A percentile compares a stretch with the other conserved stretches of the same genome.
phyloP scores from a whole-genome alignment of 2,329 filamentous ascomycete genomes.

The Penicillium sp. region DNA sequence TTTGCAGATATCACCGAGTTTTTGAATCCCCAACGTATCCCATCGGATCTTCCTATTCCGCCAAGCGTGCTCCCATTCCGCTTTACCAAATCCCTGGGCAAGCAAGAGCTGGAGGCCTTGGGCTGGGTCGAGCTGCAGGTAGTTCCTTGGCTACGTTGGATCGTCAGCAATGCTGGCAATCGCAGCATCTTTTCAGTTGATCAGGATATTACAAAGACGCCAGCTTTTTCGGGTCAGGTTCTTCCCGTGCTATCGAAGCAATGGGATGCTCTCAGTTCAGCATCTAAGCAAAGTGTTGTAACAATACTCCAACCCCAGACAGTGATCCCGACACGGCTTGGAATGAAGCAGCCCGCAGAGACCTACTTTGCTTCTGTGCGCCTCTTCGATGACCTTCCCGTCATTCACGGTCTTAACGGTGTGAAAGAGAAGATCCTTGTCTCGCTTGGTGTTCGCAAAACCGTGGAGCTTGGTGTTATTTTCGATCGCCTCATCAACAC shows the following conservation, averaged over 20 bases:
- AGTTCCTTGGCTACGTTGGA: slow-evolving; percentile 79
- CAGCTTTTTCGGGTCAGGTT: slow-evolving; percentile 75
- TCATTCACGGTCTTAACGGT: slow-evolving; percentile 71
- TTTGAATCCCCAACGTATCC: slow-evolving; percentile 75
- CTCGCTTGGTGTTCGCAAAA: slow-evolving; percentile 88
- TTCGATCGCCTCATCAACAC: slow-evolving; percentile 79
- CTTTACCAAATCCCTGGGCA: slow-evolving; percentile 72
- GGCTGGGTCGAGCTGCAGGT: slow-evolving; percentile 86
- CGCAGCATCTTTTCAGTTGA: slow-evolving; percentile 59
- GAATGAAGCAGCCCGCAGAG: slow-evolving; percentile 82
- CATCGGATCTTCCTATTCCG: slow-evolving; percentile 77
- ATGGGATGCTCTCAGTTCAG: slow-evolving; percentile 76
- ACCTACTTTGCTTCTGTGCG: slow-evolving; percentile 94
- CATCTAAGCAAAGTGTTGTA: slow-evolving; percentile 66
- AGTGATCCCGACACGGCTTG: slow-evolving; percentile 85
- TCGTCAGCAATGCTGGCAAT: slow-evolving; percentile 68
- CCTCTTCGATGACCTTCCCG: slow-evolving; percentile 89
- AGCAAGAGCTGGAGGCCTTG: slow-evolving; percentile 72
- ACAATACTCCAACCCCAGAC: slow-evolving; percentile 67
- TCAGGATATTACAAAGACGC: slow-evolving; percentile 70
- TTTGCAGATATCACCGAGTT: slow-evolving; percentile 75
- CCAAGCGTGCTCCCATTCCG: slow-evolving; percentile 79
- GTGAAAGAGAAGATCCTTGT: slow-evolving; percentile 89
- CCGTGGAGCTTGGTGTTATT: slow-evolving; percentile 89
- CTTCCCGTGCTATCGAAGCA: slow-evolving; percentile 81